These are phyloP conservation scores for Acorus calamus DNA, from an alignment of 106 monocot genomes.

Conservation along the genomic window DNA sequence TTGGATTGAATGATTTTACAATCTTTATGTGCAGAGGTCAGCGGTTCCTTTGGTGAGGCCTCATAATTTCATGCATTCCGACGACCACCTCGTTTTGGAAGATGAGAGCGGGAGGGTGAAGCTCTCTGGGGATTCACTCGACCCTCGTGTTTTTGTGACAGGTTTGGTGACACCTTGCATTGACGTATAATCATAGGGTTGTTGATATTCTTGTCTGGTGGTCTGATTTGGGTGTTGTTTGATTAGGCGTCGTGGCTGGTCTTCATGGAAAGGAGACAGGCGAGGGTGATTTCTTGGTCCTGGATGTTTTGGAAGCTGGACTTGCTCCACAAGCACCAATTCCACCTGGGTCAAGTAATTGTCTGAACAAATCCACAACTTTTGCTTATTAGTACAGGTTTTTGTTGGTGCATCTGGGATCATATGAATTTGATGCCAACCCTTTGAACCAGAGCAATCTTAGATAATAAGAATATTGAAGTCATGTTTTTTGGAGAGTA, in stretches of 20 bases:
- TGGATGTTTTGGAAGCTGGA: constrained; percentile 79
- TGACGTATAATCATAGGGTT: too few relatives aligned
- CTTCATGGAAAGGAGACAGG: constrained; percentile 85
- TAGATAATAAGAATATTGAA: too few relatives aligned
- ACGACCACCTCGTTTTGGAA: constrained; percentile 94
- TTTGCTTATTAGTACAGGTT: too few relatives aligned
- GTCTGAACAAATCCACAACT: too few relatives aligned
- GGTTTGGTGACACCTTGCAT: constrained; percentile 19
- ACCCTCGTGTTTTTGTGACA: constrained; percentile 65
- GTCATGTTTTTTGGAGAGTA: too few relatives aligned
- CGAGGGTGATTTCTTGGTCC: constrained; percentile 79
- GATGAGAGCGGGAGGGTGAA: constrained; percentile 99
- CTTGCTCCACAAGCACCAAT: constrained; percentile 52
- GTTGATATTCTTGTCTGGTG: not conserved
- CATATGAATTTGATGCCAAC: too few relatives aligned
- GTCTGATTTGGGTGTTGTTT: not conserved
- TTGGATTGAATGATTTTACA: not conserved
- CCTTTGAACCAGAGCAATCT: too few relatives aligned
- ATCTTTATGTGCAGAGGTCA: constrained; percentile 57
- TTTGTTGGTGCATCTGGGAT: too few relatives aligned
- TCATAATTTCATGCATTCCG: constrained; percentile 92
- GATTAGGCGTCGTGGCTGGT: constrained; percentile 63
- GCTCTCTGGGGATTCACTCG: constrained; percentile 50
- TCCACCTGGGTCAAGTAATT: constrained; percentile 28
- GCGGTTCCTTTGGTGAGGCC: constrained; percentile 77